A percentile compares a stretch with the other conserved stretches of the same genome.
Evolutionary conservation across 305 asterid species (phyloP).

Genomic region (Solanum hybrid): DNA sequence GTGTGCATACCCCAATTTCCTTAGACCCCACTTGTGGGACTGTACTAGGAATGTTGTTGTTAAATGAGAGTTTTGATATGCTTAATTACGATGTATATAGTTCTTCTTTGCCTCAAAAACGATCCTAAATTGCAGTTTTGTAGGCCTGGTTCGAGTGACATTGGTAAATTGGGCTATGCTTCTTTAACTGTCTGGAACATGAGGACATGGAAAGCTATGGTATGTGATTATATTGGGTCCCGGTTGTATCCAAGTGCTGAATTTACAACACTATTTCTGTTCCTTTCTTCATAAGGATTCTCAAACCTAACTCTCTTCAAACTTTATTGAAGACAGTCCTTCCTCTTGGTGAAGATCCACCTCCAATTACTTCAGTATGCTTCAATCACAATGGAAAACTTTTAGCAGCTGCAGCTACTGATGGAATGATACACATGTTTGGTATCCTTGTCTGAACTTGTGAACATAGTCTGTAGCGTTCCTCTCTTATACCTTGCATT

Average conservation of each 20-base stretch:
- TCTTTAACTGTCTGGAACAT: constrained; percentile 96
- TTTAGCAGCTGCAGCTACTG: constrained; percentile 94
- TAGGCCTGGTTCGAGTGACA: constrained; percentile 56
- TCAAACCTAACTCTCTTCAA: constrained; percentile 33
- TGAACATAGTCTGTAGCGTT: background rate
- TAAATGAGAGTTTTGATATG: background rate
- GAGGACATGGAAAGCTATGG: constrained; percentile 98
- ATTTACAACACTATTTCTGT: constrained; percentile 6
- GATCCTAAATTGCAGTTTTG: constrained; percentile 10
- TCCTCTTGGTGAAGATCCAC: constrained; percentile 99
- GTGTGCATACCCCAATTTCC: background rate
- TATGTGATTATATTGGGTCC: constrained; percentile 32
- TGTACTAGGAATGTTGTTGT: background rate
- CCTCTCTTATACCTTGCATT: constrained; percentile 7
- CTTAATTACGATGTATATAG: background rate
- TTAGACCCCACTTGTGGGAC: background rate
- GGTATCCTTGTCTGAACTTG: constrained; percentile 53
- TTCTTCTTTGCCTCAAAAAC: background rate
- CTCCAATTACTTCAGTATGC: constrained; percentile 80
- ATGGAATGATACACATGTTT: constrained; percentile 97
- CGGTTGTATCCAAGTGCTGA: constrained; percentile 12
- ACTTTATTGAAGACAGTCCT: constrained; percentile 86
- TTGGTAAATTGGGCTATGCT: constrained; percentile 69
- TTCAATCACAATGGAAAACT: constrained; percentile 95
- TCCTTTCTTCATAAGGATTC: constrained; percentile 19